These are phyloP conservation scores for Tolypocladium pustulatum DNA, from an alignment of 2,329 filamentous ascomycete genomes.

Conservation along the genomic window DNA sequence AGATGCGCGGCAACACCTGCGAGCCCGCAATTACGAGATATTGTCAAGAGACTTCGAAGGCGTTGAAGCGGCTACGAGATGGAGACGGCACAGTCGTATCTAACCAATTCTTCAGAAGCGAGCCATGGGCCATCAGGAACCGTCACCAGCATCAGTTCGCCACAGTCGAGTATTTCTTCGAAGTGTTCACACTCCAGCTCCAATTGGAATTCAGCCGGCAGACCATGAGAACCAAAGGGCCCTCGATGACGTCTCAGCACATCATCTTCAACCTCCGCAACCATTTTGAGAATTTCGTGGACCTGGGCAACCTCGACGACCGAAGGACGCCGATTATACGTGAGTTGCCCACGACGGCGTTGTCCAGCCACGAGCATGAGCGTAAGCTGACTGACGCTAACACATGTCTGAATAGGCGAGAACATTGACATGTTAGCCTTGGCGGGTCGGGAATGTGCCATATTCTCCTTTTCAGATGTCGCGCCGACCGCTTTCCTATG, in stretches of 20 bases:
- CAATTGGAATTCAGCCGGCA: conserved; percentile 11
- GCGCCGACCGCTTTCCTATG: conserved; percentile 9
- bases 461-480: conserved; percentile 9
- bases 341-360: conserved; percentile 4
- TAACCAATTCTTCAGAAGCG: neutral
- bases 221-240: neutral
- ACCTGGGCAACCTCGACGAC: conserved; percentile 9
- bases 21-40: conserved; percentile 13
- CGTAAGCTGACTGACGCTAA: neutral
- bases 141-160: neutral
- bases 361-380: neutral
- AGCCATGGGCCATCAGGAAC: neutral
- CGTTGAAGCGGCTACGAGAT: conserved; percentile 8
- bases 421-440: conserved; percentile 13
- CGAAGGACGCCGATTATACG: conserved; percentile 11
- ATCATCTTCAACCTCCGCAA: conserved; percentile 15
- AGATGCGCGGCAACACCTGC: conserved; percentile 12
- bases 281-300: conserved; percentile 15
- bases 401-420: conserved; percentile 7
- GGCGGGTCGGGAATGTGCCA: conserved; percentile 8
- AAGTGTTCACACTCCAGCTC: conserved; percentile 14
- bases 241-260: conserved; percentile 11
- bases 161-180: conserved; percentile 13
- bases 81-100: neutral
- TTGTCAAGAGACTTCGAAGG: conserved; percentile 9